Evolutionary conservation across 192 early-diverging fungal genomes (phyloP).

Genomic region (Gonapodya sp.): DNA sequence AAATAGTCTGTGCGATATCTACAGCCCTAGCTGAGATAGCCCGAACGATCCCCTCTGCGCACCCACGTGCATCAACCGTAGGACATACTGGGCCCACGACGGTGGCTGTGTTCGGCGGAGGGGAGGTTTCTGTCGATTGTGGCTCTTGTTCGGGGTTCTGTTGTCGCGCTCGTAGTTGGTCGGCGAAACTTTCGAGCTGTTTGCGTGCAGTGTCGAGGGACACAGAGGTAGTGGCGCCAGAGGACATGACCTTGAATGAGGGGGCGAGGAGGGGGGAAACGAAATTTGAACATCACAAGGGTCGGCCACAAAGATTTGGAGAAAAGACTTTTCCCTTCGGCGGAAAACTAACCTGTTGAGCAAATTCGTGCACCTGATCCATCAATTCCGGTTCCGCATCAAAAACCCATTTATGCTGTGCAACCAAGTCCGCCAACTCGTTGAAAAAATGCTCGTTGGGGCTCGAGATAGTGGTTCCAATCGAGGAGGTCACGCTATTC

Average conservation of each 20-base stretch:
- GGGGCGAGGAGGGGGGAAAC: no score
- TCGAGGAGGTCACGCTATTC: not conserved
- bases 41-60: no score
- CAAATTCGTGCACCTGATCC: not conserved
- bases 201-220: not conserved
- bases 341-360: not conserved
- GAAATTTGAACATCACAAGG: no score
- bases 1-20: no score
- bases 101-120: no score
- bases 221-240: not conserved
- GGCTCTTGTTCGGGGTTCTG: not conserved
- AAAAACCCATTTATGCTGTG: not conserved
- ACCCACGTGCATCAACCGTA: no score
- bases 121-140: not conserved
- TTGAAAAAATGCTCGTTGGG: not conserved
- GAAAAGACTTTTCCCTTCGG: not conserved
- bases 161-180: not conserved
- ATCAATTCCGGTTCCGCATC: not conserved
- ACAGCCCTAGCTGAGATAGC: no score
- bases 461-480: not conserved
- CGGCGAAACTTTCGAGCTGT: not conserved
- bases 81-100: no score
- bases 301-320: no score
- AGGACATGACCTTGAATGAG: not conserved
- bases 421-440: not conserved